Conservation (phyloP, 1,284 basidiomycete species). For the Cryptococcus jaspeensis region DNA sequence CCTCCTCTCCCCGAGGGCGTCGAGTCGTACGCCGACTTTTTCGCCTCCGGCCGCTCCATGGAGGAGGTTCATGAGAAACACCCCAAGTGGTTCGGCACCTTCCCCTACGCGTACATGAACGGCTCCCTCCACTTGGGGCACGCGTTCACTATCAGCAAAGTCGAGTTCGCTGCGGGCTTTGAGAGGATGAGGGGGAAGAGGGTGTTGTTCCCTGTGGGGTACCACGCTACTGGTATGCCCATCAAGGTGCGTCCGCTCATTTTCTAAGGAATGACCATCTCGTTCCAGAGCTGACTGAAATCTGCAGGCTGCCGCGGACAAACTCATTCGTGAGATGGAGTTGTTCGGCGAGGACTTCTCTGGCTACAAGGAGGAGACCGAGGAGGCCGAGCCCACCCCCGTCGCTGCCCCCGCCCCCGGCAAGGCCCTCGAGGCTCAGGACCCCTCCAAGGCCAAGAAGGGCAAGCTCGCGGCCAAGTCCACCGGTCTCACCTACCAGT, state of each 20-base stretch:
- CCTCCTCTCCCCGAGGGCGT: conserved; percentile 67
- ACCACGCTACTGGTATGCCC: conserved; percentile 97
- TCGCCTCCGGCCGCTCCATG: conserved; percentile 53
- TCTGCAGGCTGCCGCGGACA: conserved; percentile 83
- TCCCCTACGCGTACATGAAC: conserved; percentile 98
- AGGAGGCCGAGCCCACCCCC: conserved; percentile 31
- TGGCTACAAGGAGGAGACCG: conserved; percentile 59
- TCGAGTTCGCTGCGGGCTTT: conserved; percentile 95
- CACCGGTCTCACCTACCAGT: conserved; percentile 93
- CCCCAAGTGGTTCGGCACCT: conserved; percentile 97
- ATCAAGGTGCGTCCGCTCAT: conserved; percentile 79
- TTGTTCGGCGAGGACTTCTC: conserved; percentile 91
- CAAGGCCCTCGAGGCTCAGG: conserved; percentile 37
- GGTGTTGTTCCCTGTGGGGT: conserved; percentile 90
- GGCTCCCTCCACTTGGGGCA: conserved; percentile 96
- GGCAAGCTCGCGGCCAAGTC: conserved; percentile 92
- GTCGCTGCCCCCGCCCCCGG: conserved; percentile 32
- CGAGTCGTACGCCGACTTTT: conserved; percentile 60
- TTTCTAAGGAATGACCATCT: too few relatives aligned
- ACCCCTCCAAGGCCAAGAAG: conserved; percentile 80
- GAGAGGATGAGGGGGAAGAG: conserved; percentile 94
- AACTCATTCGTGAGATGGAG: conserved; percentile 95
- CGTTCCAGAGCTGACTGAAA: background rate
- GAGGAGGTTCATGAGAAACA: conserved; percentile 59
- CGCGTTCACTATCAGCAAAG: conserved; percentile 97